Evolutionary conservation across 1,284 basidiomycete species (phyloP).

Genomic region (Ustilago bromivora): DNA sequence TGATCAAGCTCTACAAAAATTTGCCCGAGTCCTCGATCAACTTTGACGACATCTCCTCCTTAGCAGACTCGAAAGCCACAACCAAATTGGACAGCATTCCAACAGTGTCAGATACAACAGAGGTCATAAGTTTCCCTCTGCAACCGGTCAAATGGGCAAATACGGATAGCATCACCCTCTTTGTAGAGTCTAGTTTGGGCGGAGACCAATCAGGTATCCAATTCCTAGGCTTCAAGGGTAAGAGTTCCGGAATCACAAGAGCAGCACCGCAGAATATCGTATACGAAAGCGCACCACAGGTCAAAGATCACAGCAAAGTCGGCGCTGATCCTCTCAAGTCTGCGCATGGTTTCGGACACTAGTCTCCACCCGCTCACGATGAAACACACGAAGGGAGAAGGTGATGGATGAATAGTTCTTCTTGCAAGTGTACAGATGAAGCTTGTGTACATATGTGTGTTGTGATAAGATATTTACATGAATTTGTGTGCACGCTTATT

Average conservation of each 20-base stretch:
- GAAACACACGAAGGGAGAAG: not conserved
- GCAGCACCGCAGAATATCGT: conserved; percentile 60
- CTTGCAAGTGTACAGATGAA: conserved; percentile 3
- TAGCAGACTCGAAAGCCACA: conserved; percentile 10
- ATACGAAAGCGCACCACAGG: conserved; percentile 65
- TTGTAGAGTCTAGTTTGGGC: conserved; percentile 52
- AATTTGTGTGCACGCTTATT: conserved; percentile 3
- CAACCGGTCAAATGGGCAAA: conserved; percentile 62
- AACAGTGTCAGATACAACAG: conserved; percentile 34
- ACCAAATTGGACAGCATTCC: conserved; percentile 56
- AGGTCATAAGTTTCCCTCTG: conserved; percentile 62
- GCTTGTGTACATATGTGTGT: conserved; percentile 12
- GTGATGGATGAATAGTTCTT: not conserved
- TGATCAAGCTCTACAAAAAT: conserved; percentile 61
- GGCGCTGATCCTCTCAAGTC: conserved; percentile 30
- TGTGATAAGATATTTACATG: conserved; percentile 21
- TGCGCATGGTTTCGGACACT: conserved; percentile 48
- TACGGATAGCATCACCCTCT: conserved; percentile 60
- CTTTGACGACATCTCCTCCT: conserved; percentile 51
- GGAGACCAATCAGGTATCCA: conserved; percentile 47
- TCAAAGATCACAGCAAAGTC: conserved; percentile 62
- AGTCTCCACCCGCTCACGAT: not conserved
- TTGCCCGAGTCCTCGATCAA: conserved; percentile 37
- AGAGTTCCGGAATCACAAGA: conserved; percentile 31
- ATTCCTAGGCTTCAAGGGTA: conserved; percentile 66